phyloP scores from a whole-genome alignment of 2,329 filamentous ascomycete genomes.

The Botrytis squamosa region DNA sequence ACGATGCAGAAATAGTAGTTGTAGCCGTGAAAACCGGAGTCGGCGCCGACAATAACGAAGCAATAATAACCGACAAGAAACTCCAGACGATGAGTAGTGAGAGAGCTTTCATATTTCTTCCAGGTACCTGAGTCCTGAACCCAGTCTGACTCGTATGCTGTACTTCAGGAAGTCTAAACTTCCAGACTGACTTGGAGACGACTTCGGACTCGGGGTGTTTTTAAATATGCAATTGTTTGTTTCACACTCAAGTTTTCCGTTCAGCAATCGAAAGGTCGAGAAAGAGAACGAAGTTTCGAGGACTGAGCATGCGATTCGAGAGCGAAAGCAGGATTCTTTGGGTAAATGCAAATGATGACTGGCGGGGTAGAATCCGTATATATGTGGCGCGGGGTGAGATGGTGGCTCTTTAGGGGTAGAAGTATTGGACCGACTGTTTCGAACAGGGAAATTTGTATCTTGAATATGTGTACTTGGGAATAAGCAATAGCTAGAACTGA shows the following conservation, averaged over 20 bases:
- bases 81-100: neutral
- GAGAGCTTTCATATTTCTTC: neutral
- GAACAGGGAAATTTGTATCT: neutral
- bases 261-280: neutral
- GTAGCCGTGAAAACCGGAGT: neutral
- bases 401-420: neutral
- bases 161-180: neutral
- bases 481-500: neutral
- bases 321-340: neutral
- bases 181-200: neutral
- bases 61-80: neutral
- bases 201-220: neutral
- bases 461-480: neutral
- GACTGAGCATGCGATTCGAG: neutral
- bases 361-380: slow-evolving; percentile 2
- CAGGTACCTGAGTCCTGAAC: neutral
- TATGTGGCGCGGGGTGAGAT: neutral
- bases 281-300: neutral
- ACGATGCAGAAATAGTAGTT: neutral
- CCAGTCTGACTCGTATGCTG: neutral
- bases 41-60: neutral
- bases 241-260: neutral
- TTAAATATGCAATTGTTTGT: too few species aligned
- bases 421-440: neutral
- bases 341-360: neutral